Evolutionary conservation across 192 early-diverging fungal species (phyloP), one percentile per base, ranked within the genome.

Genomic region (Kappamyces sp.): DNA sequence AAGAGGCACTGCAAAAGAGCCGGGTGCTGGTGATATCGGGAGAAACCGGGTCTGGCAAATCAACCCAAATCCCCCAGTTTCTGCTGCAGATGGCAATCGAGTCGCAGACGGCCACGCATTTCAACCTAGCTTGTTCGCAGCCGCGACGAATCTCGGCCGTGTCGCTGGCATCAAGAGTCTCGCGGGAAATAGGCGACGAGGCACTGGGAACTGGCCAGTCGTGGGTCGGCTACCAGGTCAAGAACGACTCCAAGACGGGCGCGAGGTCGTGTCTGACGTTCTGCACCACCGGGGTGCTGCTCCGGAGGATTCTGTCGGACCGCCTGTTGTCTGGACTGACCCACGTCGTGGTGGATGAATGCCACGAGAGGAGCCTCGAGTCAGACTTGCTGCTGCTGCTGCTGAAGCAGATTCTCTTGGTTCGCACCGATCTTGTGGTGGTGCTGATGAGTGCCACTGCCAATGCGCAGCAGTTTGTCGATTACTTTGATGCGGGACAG

Each of bases 41-140:
- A n/a, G 89, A 87, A 62, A 90, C 89, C 2, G 88, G 88, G 69
- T 78, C 74, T 68, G 61, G 62, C 50, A 49, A 35, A 9, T 83
- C 79, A 64, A 91, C 89, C 8, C 89, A 91, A 66, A 78, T 89
- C 35, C 90, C 90, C 3, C 89, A 90, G 61, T 89, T 85, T 67
- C 40, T 91, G 8, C 71, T 87, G 0, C 86, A 90, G 62, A 48
- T 66, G 15, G 69, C 82, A 44, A 62, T 90, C 2, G 53, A 60
- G 41, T 37, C 10, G n/a, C 57, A 58, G 1, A 41, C 44, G 9
- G 68, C 66, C 2, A 61, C 67, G 13, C 65, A 50, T n/a, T 71
- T 77, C 51, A 64, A 77, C 47, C 70, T 83, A 51, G 65, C 75
- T 32, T 90, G 75, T 62, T 83, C 77, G 67, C 58, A 15, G 72